A percentile compares a stretch with the other conserved stretches of the same genome.
Conservation (phyloP, 345 rosid genomes). For the Eucalyptus pauciflora region DNA sequence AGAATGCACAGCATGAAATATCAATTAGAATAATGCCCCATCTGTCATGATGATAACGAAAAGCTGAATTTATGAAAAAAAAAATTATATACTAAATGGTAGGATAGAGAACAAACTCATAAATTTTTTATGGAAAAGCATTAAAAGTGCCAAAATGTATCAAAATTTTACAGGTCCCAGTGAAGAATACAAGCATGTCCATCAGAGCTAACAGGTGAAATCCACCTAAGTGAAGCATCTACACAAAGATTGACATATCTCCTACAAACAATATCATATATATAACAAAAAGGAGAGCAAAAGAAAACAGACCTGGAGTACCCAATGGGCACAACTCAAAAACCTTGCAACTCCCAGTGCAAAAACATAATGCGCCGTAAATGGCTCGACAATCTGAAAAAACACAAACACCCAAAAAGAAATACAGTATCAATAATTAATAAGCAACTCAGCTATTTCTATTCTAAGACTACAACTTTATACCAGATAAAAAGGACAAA, state of each 20-base stretch:
- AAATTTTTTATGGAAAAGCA: background rate
- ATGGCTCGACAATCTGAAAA: conserved; percentile 92
- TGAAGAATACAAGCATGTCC: background rate
- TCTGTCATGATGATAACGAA: background rate
- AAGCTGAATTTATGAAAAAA: background rate
- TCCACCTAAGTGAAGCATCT: background rate
- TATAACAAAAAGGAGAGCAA: background rate
- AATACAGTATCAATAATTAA: background rate
- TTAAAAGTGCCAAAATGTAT: background rate
- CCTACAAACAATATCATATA: background rate
- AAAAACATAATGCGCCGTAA: conserved; percentile 99
- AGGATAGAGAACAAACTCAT: background rate
- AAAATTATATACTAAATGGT: background rate
- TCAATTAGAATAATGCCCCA: background rate
- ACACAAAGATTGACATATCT: background rate
- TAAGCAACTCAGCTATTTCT: background rate
- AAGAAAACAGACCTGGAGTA: conserved; percentile 62
- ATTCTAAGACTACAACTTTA: background rate
- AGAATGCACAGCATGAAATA: background rate
- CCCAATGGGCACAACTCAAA: conserved; percentile 99
- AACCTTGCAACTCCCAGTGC: conserved; percentile 98
- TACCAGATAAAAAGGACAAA: background rate
- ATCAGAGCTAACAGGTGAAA: background rate
- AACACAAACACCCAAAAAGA: background rate
- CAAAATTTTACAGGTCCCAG: background rate